A percentile compares a stretch with the other conserved stretches of the same genome.
Evolutionary conservation across 2,329 filamentous ascomycete species (phyloP).

Genomic region (Whalleya microplaca): DNA sequence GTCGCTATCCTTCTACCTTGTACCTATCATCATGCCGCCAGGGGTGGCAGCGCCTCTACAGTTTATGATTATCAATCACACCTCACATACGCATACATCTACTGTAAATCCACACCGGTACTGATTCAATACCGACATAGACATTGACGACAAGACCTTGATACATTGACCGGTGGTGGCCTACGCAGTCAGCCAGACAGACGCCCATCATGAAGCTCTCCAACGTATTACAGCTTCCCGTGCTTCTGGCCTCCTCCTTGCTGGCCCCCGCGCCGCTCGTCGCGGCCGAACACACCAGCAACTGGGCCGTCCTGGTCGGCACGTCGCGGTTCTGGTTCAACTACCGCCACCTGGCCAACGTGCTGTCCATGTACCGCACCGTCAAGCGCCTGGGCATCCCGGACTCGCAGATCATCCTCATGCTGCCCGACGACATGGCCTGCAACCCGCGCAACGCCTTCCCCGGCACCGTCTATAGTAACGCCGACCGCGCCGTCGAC

Average conservation of each 20-base stretch:
- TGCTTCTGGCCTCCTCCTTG: slow-evolving; percentile 52
- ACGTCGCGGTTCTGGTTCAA: slow-evolving; percentile 99
- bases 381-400: slow-evolving; percentile 97
- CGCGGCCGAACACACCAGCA: slow-evolving; percentile 84
- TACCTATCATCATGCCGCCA: too few relatives aligned
- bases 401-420: slow-evolving; percentile 98
- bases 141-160: background rate
- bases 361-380: slow-evolving; percentile 94
- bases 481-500: slow-evolving; percentile 92
- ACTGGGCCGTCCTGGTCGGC: slow-evolving; percentile 98
- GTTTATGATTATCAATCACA: too few relatives aligned
- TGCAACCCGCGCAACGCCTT: slow-evolving; percentile 99
- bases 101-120: too few relatives aligned
- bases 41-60: too few relatives aligned
- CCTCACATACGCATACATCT: too few relatives aligned
- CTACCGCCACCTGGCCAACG: slow-evolving; percentile 97
- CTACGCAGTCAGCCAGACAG: background rate
- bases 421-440: slow-evolving; percentile 99
- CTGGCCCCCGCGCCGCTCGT: slow-evolving; percentile 49
- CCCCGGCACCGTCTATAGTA: slow-evolving; percentile 97
- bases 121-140: background rate
- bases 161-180: too few relatives aligned
- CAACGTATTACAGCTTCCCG: slow-evolving; percentile 47
- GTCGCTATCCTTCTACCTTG: too few relatives aligned
- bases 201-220: slow-evolving; percentile 54